Percentiles rank a stretch among this genome's conserved stretches.
These are phyloP conservation scores for Epichloe aotearoae DNA, from an alignment of 2,329 filamentous ascomycete species.

Conservation along the genomic window DNA sequence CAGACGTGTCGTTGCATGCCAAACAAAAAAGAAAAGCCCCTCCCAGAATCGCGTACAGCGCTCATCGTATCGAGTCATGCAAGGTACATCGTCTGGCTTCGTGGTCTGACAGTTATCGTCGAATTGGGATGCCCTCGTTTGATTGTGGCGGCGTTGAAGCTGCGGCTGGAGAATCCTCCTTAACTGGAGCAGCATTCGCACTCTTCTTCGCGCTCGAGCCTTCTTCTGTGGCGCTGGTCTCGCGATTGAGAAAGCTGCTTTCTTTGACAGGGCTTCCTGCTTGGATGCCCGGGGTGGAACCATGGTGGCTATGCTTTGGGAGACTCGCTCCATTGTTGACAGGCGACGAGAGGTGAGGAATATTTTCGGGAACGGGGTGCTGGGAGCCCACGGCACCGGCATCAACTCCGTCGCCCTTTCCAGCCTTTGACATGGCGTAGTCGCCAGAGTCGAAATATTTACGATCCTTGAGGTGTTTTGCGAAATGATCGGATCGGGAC, in stretches of 20 bases:
- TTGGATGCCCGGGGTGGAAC: conserved; percentile 35
- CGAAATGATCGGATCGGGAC: conserved; percentile 87
- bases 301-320: conserved; percentile 24
- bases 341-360: conserved; percentile 72
- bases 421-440: conserved; percentile 92
- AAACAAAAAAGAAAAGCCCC: background rate
- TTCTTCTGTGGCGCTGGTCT: conserved; percentile 51
- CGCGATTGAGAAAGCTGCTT: conserved; percentile 71
- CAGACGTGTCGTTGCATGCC: background rate
- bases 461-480: conserved; percentile 98
- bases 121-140: conserved; percentile 45
- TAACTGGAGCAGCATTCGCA: conserved; percentile 14
- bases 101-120: conserved; percentile 30
- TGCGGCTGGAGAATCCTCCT: conserved; percentile 25
- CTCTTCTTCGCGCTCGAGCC: conserved; percentile 18
- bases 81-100: background rate
- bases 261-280: conserved; percentile 81
- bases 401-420: conserved; percentile 88
- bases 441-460: conserved; percentile 98
- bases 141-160: conserved; percentile 11
- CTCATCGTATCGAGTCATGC: background rate
- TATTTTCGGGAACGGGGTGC: conserved; percentile 90
- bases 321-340: conserved; percentile 24
- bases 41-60: background rate
- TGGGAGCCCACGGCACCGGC: conserved; percentile 88